phyloP scores from a whole-genome alignment of 805 yeast genomes.

The Wickerhamiella azymoides region DNA sequence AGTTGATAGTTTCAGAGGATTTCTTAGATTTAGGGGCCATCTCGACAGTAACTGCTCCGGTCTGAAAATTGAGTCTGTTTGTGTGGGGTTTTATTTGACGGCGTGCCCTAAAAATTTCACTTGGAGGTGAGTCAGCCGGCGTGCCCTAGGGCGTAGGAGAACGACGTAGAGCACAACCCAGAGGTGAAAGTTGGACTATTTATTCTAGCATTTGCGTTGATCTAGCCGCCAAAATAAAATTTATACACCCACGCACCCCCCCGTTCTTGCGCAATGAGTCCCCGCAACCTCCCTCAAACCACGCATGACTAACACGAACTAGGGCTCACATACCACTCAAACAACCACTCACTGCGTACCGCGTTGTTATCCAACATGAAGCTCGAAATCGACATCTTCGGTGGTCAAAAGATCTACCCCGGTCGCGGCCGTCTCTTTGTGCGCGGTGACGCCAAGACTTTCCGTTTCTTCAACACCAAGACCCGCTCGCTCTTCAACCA shows the following conservation, averaged over 20 bases:
- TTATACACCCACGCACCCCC: too few relatives aligned
- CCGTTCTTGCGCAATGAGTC: too few relatives aligned
- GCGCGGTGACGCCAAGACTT: slow-evolving; percentile 99
- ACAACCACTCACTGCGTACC: slow-evolving; percentile 7
- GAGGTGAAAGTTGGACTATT: too few relatives aligned
- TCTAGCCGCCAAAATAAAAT: too few relatives aligned
- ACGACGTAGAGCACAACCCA: neutral
- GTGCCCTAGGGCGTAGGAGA: neutral
- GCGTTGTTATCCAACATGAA: slow-evolving; percentile 45
- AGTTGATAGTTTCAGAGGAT: slow-evolving; percentile 86
- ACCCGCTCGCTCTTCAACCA: slow-evolving; percentile 96
- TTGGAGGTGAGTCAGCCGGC: neutral
- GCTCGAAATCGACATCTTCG: slow-evolving; percentile 99
- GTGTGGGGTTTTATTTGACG: neutral
- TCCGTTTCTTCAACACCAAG: slow-evolving; percentile 98
- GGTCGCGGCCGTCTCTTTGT: slow-evolving; percentile 98
- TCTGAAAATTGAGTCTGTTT: slow-evolving; percentile 19
- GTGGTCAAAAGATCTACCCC: slow-evolving; percentile 99
- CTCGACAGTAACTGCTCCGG: slow-evolving; percentile 97
- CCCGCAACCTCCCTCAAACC: too few relatives aligned
- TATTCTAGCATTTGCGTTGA: too few relatives aligned
- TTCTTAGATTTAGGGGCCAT: slow-evolving; percentile 97
- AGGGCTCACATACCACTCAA: neutral
- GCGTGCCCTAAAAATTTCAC: slow-evolving; percentile 10
- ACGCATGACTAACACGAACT: neutral